Base-by-base conservation (phyloP, 129 eudicot species). In the Logfia minima region DNA sequence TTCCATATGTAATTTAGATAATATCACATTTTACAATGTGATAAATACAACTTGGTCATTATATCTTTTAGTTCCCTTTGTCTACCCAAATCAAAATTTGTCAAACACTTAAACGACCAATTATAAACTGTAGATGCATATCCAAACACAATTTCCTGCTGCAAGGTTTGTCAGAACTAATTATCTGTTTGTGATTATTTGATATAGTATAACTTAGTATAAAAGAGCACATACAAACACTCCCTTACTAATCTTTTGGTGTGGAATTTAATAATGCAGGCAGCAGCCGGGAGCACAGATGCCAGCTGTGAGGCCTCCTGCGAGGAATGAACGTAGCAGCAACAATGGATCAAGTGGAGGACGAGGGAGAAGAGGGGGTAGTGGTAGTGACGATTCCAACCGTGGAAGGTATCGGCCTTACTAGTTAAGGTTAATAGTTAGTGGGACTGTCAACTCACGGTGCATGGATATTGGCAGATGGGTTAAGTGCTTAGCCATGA, bases 231-330 rank as follows among this genome's bases (percentile, higher is more conserved):
- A 10, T 48, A 14, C 55, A 48, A 14, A 14, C n/a, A 13, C 55
- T 48, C 55, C 55, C 11, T 13, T 43, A 45, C 18, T 48, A 14
- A 32, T 63, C 16, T 79, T 35, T 45, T 79, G 61, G 24, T 75
- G 35, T 72, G 67, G 58, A 52, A 48, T 77, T 34, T 73, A 14
- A 48, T 48, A 48, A 11, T 83, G 84, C 93, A 92, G 98, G 29
- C 98, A 92, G 77, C 98, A 88, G 84, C 98, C 98, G 0, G 96
- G 98, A 56, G 87, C 86, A 55, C 93, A 89, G 82, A 58, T 90
- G 90, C 83, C 98, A 61, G 82, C 85, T 8, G 85, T 64, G 19
- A 79, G 90, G 75, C 96, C 97, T 19, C 82, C 97, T 13, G 75
- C 88, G 59, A 87, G 96, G 78, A 89, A 89, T 75, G 97, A 89